phyloP scores from a whole-genome alignment of 2,329 filamentous ascomycete genomes.

The Acrodontium crateriforme region DNA sequence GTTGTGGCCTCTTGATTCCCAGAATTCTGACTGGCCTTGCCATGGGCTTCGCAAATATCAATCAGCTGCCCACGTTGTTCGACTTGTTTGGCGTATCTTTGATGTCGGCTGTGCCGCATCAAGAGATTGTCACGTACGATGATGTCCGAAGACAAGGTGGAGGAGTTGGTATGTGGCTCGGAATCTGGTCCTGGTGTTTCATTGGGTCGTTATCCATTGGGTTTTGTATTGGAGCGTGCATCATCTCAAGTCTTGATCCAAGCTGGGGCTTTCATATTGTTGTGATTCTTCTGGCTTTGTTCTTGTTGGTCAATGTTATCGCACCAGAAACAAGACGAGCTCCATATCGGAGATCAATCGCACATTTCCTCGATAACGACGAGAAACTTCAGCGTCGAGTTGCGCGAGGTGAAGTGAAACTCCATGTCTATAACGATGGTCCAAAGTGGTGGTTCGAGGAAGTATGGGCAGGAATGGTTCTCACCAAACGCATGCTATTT shows the following conservation, averaged over 20 bases:
- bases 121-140: slow-evolving; percentile 52
- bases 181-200: slow-evolving; percentile 65
- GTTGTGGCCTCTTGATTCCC: slow-evolving; percentile 47
- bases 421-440: slow-evolving; percentile 58
- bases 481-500: slow-evolving; percentile 56
- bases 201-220: slow-evolving; percentile 58
- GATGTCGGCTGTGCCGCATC: slow-evolving; percentile 58
- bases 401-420: slow-evolving; percentile 60
- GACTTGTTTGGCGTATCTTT: slow-evolving; percentile 66
- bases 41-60: slow-evolving; percentile 65
- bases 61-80: slow-evolving; percentile 55
- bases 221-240: slow-evolving; percentile 55
- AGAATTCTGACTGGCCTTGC: slow-evolving; percentile 53
- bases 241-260: slow-evolving; percentile 51
- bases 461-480: slow-evolving; percentile 52
- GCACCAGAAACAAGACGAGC: slow-evolving; percentile 60
- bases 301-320: slow-evolving; percentile 55
- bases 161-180: slow-evolving; percentile 67
- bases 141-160: slow-evolving; percentile 63
- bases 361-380: slow-evolving; percentile 42
- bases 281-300: slow-evolving; percentile 50
- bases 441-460: slow-evolving; percentile 69
- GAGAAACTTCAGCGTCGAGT: slow-evolving; percentile 41
- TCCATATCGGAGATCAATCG: slow-evolving; percentile 52
- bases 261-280: slow-evolving; percentile 66